A percentile compares a stretch with the other conserved stretches of the same genome.
Conservation (phyloP, 768 basidiomycete genomes). For the Dendrothele bispora region DNA sequence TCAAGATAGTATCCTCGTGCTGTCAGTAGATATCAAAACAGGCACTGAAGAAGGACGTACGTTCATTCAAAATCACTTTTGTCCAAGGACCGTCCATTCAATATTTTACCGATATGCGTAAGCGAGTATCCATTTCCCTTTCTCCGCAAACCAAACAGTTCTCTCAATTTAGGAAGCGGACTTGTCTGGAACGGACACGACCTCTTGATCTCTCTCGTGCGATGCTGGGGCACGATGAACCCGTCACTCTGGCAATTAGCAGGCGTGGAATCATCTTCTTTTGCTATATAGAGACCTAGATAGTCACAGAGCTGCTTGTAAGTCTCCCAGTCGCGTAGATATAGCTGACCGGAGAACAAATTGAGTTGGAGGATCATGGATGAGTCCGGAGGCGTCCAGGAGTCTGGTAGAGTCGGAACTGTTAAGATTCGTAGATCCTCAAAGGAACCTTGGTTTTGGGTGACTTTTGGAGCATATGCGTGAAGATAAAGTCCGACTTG, state of each 20-base stretch:
- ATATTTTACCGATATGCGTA: constrained; percentile 42
- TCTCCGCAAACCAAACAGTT: constrained; percentile 33
- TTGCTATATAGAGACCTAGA: constrained; percentile 27
- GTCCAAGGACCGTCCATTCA: constrained; percentile 25
- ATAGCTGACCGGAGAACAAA: constrained; percentile 32
- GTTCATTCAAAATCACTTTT: constrained; percentile 23
- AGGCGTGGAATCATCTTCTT: constrained; percentile 11
- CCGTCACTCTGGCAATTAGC: constrained; percentile 25
- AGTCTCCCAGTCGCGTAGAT: constrained; percentile 22
- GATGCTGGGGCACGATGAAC: constrained; percentile 29
- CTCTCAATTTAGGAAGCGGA: constrained; percentile 33
- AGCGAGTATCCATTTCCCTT: constrained; percentile 35
- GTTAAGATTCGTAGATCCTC: constrained; percentile 22
- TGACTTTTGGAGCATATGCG: constrained; percentile 22
- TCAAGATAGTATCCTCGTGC: too few relatives aligned
- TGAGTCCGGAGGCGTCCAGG: constrained; percentile 7
- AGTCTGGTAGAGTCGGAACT: constrained; percentile 16
- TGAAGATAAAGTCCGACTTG: constrained; percentile 20
- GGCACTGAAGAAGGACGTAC: too few relatives aligned
- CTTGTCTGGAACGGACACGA: constrained; percentile 30
- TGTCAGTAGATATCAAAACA: too few relatives aligned
- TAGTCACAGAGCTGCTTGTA: constrained; percentile 26
- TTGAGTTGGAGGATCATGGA: constrained; percentile 18
- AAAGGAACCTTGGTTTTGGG: constrained; percentile 11
- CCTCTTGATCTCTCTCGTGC: constrained; percentile 18